Conservation (phyloP, 306 rosid species). For the Gastrolobium bilobum region DNA sequence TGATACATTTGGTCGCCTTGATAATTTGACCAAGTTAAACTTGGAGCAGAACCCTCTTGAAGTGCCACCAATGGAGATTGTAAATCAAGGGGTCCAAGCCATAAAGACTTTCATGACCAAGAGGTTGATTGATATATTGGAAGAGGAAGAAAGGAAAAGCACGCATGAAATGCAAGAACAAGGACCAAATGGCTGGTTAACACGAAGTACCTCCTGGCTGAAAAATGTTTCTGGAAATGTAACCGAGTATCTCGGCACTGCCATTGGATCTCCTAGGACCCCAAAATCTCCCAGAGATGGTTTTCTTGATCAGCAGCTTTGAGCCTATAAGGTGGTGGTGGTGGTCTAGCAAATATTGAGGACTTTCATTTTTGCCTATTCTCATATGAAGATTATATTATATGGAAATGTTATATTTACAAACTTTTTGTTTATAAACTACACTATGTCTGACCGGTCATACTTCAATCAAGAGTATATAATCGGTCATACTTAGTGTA, state of each 20-base stretch:
- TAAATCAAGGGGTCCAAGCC: conserved; percentile 75
- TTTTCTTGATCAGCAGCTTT: conserved; percentile 88
- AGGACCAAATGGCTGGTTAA: conserved; percentile 76
- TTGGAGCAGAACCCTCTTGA: conserved; percentile 90
- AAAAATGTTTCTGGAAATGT: conserved; percentile 74
- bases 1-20: conserved; percentile 89
- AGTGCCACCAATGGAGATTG: conserved; percentile 80
- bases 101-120: conserved; percentile 77
- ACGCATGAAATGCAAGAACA: conserved; percentile 63
- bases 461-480: no score
- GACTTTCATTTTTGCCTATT: neutral
- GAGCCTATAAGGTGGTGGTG: conserved; percentile 55
- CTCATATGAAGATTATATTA: conserved; percentile 29
- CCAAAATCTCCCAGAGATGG: conserved; percentile 73
- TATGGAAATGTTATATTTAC: no score
- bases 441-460: no score
- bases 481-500: no score
- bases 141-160: conserved; percentile 81
- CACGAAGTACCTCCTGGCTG: conserved; percentile 89
- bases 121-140: conserved; percentile 82
- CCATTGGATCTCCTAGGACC: conserved; percentile 58
- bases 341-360: conserved; percentile 21
- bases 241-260: conserved; percentile 63
- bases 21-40: conserved; percentile 78
- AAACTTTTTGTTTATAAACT: no score